Evolutionary conservation across 345 rosid genomes (phyloP).

Genomic region (Mercurialis annua): DNA sequence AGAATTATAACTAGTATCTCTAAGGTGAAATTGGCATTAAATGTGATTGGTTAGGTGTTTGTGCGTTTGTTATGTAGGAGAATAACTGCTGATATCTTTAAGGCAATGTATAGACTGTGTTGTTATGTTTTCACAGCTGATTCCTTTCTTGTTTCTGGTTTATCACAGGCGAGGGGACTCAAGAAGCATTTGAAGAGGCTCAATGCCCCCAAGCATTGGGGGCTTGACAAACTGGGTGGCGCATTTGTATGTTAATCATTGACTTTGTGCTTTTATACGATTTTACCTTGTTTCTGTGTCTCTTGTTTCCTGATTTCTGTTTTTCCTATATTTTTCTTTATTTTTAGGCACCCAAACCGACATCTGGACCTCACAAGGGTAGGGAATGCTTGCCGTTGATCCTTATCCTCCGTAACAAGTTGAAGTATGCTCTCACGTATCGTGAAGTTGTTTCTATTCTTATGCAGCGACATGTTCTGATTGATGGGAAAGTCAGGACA

Average conservation of each 20-base stretch:
- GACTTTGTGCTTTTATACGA: not conserved
- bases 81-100: too few relatives aligned
- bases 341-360: not conserved
- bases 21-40: too few relatives aligned
- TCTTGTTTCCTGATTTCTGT: not conserved
- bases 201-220: conserved; percentile 11
- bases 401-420: conserved; percentile 4
- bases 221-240: conserved; percentile 10
- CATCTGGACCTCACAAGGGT: conserved; percentile 7
- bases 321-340: too few relatives aligned
- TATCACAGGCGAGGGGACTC: conserved; percentile 4
- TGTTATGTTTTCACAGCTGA: not conserved
- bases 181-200: conserved; percentile 12
- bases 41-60: too few relatives aligned
- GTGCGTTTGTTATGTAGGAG: too few relatives aligned
- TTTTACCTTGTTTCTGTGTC: not conserved
- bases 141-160: not conserved
- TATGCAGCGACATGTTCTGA: conserved; percentile 3
- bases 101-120: too few relatives aligned
- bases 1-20: too few relatives aligned
- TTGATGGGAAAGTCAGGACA: conserved; percentile 7
- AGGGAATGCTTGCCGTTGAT: conserved; percentile 8
- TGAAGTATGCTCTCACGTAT: conserved; percentile 5
- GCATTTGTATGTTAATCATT: not conserved
- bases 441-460: conserved; percentile 3